A percentile compares a stretch with the other conserved stretches of the same genome.
phyloP scores from a whole-genome alignment of 140 eudicot genomes.

The Stevia rebaudiana region DNA sequence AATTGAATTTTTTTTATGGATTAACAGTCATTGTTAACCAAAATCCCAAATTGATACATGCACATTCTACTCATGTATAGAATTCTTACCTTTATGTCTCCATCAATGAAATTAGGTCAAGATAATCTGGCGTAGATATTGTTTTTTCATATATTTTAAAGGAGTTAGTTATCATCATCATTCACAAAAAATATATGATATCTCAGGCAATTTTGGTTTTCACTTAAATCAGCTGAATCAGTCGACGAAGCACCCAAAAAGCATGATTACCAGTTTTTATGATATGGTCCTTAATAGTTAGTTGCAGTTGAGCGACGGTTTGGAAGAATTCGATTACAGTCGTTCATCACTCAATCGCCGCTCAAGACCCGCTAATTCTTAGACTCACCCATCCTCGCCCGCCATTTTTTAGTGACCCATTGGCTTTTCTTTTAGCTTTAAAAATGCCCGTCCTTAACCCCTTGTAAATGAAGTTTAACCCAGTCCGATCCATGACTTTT shows the following conservation, averaged over 20 bases:
- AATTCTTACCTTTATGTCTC: slow-evolving; percentile 59
- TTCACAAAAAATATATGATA: slow-evolving; percentile 34
- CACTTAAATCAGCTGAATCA: slow-evolving; percentile 85
- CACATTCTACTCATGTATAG: background rate
- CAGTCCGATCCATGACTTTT: no score
- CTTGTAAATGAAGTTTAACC: no score
- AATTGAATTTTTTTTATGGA: background rate
- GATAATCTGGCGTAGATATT: slow-evolving; percentile 60
- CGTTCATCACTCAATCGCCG: no score
- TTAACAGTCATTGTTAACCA: background rate
- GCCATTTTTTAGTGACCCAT: no score
- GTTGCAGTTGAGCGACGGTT: no score
- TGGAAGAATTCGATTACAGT: no score
- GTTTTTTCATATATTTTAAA: slow-evolving; percentile 45
- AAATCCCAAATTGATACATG: background rate
- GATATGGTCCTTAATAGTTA: no score
- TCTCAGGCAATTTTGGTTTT: slow-evolving; percentile 76
- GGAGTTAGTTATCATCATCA: background rate
- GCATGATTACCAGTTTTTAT: no score
- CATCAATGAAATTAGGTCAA: slow-evolving; percentile 50
- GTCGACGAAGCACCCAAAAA: slow-evolving; percentile 79
- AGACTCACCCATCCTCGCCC: no score
- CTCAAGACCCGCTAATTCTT: no score
- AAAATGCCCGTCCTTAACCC: no score
- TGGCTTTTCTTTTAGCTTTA: no score